Evolutionary conservation across 2,329 filamentous ascomycete species (phyloP).

Genomic region (Pseudocercospora crystallina): DNA sequence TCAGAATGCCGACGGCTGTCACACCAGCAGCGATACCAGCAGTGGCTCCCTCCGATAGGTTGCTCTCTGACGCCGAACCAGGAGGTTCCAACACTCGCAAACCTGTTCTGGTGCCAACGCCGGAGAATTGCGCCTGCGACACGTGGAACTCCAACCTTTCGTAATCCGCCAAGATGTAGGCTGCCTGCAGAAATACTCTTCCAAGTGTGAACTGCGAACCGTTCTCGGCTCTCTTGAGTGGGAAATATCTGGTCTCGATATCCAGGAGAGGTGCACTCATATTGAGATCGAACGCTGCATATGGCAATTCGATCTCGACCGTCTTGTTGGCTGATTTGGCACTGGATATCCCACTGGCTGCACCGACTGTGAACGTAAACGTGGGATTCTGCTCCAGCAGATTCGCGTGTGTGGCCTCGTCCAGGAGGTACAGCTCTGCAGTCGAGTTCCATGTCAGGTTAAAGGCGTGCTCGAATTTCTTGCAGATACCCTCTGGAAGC

Average conservation of each 20-base stretch:
- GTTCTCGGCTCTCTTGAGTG: slow-evolving; percentile 57
- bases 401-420: slow-evolving; percentile 38
- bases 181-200: slow-evolving; percentile 68
- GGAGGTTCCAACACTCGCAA: too few species aligned
- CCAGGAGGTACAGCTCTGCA: slow-evolving; percentile 41
- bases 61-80: too few species aligned
- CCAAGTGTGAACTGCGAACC: slow-evolving; percentile 61
- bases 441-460: slow-evolving; percentile 39
- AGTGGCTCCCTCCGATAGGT: too few species aligned
- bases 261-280: slow-evolving; percentile 53
- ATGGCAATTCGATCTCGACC: slow-evolving; percentile 48
- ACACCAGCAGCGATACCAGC: too few species aligned
- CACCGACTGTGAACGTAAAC: slow-evolving; percentile 36
- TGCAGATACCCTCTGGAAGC: slow-evolving; percentile 40
- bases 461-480: slow-evolving; percentile 41
- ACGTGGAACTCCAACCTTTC: slow-evolving; percentile 48
- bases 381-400: slow-evolving; percentile 36
- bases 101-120: too few species aligned
- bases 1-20: too few species aligned
- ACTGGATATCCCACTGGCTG: background rate
- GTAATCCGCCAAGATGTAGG: slow-evolving; percentile 52
- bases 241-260: slow-evolving; percentile 65
- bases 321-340: slow-evolving; percentile 19
- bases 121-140: slow-evolving; percentile 31
- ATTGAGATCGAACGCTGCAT: slow-evolving; percentile 49